These are phyloP conservation scores for Polytolypa hystricis DNA, from an alignment of 2,329 filamentous ascomycete genomes.

Conservation along the genomic window DNA sequence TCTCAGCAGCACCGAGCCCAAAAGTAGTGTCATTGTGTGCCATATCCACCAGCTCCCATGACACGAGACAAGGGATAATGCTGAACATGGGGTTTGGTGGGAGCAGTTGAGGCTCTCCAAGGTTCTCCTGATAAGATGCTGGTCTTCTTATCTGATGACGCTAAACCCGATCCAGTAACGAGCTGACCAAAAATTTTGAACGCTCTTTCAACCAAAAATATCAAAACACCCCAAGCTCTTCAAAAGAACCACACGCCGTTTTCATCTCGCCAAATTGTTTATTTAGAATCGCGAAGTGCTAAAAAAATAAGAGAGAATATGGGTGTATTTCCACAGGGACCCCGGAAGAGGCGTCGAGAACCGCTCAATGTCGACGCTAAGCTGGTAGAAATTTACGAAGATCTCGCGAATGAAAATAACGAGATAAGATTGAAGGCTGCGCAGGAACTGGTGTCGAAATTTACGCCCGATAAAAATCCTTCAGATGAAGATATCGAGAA, in stretches of 20 bases:
- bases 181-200: slow-evolving; percentile 1
- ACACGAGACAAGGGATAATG: no score
- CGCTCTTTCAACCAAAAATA: no score
- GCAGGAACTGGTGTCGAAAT: slow-evolving; percentile 32
- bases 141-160: slow-evolving; percentile 1
- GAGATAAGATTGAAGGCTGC: slow-evolving; percentile 37
- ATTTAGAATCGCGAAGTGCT: neutral
- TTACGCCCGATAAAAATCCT: slow-evolving; percentile 30
- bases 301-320: slow-evolving; percentile 2
- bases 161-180: neutral
- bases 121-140: no score
- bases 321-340: neutral
- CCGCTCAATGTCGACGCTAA: slow-evolving; percentile 33
- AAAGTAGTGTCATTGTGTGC: no score
- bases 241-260: no score
- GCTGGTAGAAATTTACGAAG: slow-evolving; percentile 39
- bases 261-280: no score
- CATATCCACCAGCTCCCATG: no score
- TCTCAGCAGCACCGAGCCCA: no score
- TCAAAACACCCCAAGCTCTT: no score
- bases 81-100: no score
- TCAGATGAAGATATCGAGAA: slow-evolving; percentile 32
- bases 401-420: slow-evolving; percentile 37
- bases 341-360: slow-evolving; percentile 31
- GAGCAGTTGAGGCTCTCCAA: no score